Evolutionary conservation across 495 filamentous ascomycete genomes (phyloP).

Genomic region (Tetracladium marchalianum): DNA sequence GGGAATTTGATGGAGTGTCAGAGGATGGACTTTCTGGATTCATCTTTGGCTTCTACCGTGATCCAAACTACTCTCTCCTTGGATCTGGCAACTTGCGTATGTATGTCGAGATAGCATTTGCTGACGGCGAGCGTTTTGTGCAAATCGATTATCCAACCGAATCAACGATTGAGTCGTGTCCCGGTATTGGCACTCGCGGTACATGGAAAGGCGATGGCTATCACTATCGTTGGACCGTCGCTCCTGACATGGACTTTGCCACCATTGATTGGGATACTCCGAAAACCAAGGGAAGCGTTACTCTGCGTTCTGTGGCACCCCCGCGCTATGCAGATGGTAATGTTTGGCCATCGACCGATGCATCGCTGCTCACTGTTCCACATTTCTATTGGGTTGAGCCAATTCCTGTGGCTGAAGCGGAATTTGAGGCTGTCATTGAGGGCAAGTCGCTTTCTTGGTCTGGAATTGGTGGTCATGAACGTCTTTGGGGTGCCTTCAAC

Average conservation of each 20-base stretch:
- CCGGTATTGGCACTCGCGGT: neutral
- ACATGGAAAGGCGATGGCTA: neutral
- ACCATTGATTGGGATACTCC: neutral
- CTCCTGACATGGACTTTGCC: neutral
- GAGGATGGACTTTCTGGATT: too few relatives aligned
- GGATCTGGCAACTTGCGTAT: constrained; percentile 16
- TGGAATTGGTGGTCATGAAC: too few relatives aligned
- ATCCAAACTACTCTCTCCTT: constrained; percentile 12
- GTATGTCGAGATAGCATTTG: constrained; percentile 10
- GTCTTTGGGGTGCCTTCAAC: too few relatives aligned
- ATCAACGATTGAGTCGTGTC: constrained; percentile 11
- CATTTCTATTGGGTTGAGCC: constrained; percentile 13
- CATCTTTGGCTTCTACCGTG: constrained; percentile 15
- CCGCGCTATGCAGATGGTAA: neutral
- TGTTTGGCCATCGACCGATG: constrained; percentile 9
- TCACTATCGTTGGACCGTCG: neutral
- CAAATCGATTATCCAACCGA: constrained; percentile 7
- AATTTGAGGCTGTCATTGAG: too few relatives aligned
- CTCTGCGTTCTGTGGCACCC: neutral
- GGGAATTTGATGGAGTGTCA: constrained; percentile 21
- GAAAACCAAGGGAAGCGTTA: neutral
- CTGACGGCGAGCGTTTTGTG: constrained; percentile 11
- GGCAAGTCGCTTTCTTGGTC: too few relatives aligned
- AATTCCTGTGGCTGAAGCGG: constrained; percentile 8
- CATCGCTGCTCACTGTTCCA: constrained; percentile 1